Percentiles rank a stretch among this genome's conserved stretches.
Conservation (phyloP, 192 early-diverging fungal species). For the Geranomyces variabilis region DNA sequence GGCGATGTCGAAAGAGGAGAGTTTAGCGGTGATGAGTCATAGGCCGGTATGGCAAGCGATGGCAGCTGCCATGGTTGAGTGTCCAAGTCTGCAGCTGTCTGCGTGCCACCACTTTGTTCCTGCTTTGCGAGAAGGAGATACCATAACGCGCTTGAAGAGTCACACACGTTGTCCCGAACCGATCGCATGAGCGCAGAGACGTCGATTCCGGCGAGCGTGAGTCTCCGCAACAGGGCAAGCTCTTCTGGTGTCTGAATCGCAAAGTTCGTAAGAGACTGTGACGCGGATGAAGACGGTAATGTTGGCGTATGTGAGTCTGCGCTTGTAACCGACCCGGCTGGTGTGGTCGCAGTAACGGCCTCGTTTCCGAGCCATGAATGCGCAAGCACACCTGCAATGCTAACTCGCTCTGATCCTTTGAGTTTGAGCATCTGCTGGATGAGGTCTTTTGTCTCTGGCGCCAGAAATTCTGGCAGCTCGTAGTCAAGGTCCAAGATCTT, state of each 20-base stretch:
- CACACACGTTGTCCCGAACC: conserved; percentile 61
- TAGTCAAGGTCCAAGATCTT: conserved; percentile 78
- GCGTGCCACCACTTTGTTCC: neutral
- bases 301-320: conserved; percentile 27
- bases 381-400: conserved; percentile 64
- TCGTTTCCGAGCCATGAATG: conserved; percentile 64
- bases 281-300: conserved; percentile 37
- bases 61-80: neutral
- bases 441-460: conserved; percentile 62
- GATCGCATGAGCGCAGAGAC: conserved; percentile 53
- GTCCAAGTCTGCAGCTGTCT: neutral
- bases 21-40: neutral
- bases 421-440: conserved; percentile 67
- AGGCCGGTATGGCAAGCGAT: too few species aligned
- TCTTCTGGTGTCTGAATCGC: conserved; percentile 52
- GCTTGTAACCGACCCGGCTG: conserved; percentile 22
- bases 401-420: conserved; percentile 66
- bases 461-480: conserved; percentile 65
- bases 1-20: neutral
- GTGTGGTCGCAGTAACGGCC: neutral
- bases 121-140: conserved; percentile 60
- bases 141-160: conserved; percentile 70
- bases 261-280: neutral
- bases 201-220: conserved; percentile 64
- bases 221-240: conserved; percentile 45